Base-by-base conservation (phyloP, 2,329 filamentous ascomycete genomes). In the Botrytis sinoallii region DNA sequence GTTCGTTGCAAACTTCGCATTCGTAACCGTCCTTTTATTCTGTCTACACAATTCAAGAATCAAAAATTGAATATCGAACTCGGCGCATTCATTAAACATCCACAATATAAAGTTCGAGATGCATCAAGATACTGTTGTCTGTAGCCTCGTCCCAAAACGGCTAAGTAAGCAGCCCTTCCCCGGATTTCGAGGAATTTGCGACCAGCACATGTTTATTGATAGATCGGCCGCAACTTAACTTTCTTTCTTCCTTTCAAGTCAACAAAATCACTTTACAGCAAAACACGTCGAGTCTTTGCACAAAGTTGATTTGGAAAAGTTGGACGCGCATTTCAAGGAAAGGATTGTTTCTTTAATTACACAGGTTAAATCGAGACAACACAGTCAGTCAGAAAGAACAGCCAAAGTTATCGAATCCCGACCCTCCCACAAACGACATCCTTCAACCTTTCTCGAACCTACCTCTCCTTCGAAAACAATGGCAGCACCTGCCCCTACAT, bases 401-500 rank as follows among this genome's bases (percentile, higher is more conserved):
- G 38, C 29, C 18, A 5, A 29, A 55, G 32, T 14, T 40, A 55
- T 55, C 25, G 46, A 55, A 55, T 55, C 22, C 25, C 3, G 40
- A 10, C 48, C 32, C 20, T 10, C 16, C 35, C 4, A 29, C 25
- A 38, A 35, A 25, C 65, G 2, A 40, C 69, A 46, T 8, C 32
- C 29, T 32, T 63, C 38, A 72, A 61, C 22, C 63, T 35, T 10
- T 52, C 57, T 65, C 22, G 38, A 69, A 57, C 22, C 4, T 25
- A 16, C 52, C 52, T 35, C 9, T 38, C 55, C 29, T 32, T 16
- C n/a, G 16, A 29, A 29, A 57, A 63, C 38, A 59, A 73, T 73
- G 71, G 55, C 78, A 25, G 61, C 74, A 29, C 78, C 77, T 67
- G 77, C 80, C 32, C 77, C 79, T 5, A 82, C 88, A 42, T 90